Conservation (phyloP, 1,139 yeast genomes). For the Geotrichum fermentans region DNA sequence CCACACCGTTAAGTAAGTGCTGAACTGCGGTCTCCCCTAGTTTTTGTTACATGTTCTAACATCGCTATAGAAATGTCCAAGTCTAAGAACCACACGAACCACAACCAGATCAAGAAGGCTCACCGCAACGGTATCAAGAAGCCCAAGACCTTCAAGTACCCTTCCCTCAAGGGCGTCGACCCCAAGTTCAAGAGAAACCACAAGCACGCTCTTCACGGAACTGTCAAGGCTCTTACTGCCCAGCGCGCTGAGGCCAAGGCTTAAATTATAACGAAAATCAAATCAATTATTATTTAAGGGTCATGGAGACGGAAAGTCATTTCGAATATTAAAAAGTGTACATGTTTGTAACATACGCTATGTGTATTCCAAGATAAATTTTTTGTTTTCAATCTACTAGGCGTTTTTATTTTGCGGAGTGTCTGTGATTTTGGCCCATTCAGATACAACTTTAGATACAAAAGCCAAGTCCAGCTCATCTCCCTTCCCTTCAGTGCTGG, state of each 20-base stretch:
- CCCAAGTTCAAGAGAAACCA: constrained; percentile 99
- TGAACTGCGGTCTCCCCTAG: not conserved
- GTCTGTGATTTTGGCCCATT: not conserved
- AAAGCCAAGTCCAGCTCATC: not conserved
- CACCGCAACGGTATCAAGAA: constrained; percentile 99
- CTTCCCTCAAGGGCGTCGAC: constrained; percentile 97
- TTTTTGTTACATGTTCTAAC: constrained; percentile 1
- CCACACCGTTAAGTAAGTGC: constrained; percentile 15
- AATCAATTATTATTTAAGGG: constrained; percentile 11
- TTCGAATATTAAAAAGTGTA: no score
- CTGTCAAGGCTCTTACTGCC: constrained; percentile 80
- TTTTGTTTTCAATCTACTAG: not conserved
- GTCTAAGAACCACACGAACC: constrained; percentile 98
- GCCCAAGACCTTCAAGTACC: constrained; percentile 97
- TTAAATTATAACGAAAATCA: constrained; percentile 4
- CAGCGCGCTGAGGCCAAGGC: constrained; percentile 26
- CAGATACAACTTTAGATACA: not conserved
- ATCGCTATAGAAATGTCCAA: constrained; percentile 20
- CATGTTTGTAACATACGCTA: not conserved
- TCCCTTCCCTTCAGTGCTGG: not conserved
- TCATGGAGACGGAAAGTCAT: constrained; percentile 1
- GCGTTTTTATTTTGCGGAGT: not conserved
- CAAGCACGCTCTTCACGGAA: constrained; percentile 95
- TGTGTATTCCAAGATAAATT: constrained; percentile 1
- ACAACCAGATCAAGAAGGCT: constrained; percentile 99